These are phyloP conservation scores for Dendrobium nobile DNA, from an alignment of 106 monocot species.

Conservation along the genomic window DNA sequence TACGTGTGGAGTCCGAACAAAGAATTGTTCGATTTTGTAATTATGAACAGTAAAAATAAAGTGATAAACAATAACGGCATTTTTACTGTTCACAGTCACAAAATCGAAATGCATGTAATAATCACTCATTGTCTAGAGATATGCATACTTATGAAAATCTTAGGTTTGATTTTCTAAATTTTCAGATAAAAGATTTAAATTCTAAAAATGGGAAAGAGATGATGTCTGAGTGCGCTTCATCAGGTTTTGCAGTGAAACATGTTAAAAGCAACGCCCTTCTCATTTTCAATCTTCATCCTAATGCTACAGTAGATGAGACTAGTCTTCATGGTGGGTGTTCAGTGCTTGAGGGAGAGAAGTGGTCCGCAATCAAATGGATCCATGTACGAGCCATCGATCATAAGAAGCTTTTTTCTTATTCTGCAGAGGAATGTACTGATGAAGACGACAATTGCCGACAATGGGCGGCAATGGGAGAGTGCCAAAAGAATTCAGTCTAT, in stretches of 20 bases:
- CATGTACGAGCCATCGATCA: constrained; percentile 13
- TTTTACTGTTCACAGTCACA: too few species aligned
- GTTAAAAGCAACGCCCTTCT: constrained; percentile 54
- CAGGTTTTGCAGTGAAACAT: constrained; percentile 46
- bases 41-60: too few species aligned
- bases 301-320: constrained; percentile 36
- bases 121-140: too few species aligned
- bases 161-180: background rate
- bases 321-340: constrained; percentile 41
- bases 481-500: constrained; percentile 51
- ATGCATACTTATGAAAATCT: background rate
- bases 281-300: constrained; percentile 50
- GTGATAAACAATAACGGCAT: too few species aligned
- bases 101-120: too few species aligned
- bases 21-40: too few species aligned
- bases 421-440: constrained; percentile 48
- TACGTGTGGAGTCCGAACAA: too few species aligned
- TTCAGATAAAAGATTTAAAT: background rate
- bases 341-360: constrained; percentile 59
- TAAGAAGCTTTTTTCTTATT: background rate
- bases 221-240: constrained; percentile 36
- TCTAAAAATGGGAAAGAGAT: constrained; percentile 14
- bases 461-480: constrained; percentile 73
- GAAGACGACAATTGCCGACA: constrained; percentile 47
- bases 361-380: constrained; percentile 59